Evolutionary conservation across 2,329 filamentous ascomycete species (phyloP), one percentile per base, ranked within the genome.

Genomic region (Monascus ruber): DNA sequence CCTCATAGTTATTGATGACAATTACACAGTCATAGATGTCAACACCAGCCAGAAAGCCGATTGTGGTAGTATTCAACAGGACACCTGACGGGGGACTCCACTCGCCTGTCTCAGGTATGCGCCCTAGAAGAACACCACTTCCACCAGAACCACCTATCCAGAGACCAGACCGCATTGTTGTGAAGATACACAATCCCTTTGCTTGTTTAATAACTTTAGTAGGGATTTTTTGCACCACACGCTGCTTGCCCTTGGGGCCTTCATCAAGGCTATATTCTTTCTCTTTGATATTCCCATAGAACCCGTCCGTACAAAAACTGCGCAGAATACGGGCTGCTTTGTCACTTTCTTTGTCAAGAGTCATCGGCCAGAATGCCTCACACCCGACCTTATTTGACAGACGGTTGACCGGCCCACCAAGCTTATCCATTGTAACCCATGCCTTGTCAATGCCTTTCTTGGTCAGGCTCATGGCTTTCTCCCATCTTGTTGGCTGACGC

Each of bases 11-110:
- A 65, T 94, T 95, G 56, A 95, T 88, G 29, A 95, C 83, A 6
- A 95, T 74, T 9, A 96, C 83, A 55, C 88, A 94, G 60, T 96
- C 89, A 68, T 95, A 96, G 27, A 95, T 87, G 56, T 96, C 89
- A 32, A 94, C 83, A 2, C 88, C 89, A 5, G 88, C 81, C 38
- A 94, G 75, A 55, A 96, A 95, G 29, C 87, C 89, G 28, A 95
- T 72, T 1, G 83, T 85, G 1, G 85, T 78, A 0, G 89, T 94
- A 57, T 96, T 89, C 35, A 94, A 73, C 67, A 94, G 76, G 48
- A 96, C 86, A 35, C 85, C 88, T 0, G 85, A 93, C 0, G 89
- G 89, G 6, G 87, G 84, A 47, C 85, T 91, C 88, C 88, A 95
- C 47, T 80, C 81, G 5, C 88, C 87, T 49, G 94, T 87, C 24